These are phyloP conservation scores for Climacium dendroides DNA, from an alignment of 225 moss, liverwort and hornwort species.

Conservation along the genomic window DNA sequence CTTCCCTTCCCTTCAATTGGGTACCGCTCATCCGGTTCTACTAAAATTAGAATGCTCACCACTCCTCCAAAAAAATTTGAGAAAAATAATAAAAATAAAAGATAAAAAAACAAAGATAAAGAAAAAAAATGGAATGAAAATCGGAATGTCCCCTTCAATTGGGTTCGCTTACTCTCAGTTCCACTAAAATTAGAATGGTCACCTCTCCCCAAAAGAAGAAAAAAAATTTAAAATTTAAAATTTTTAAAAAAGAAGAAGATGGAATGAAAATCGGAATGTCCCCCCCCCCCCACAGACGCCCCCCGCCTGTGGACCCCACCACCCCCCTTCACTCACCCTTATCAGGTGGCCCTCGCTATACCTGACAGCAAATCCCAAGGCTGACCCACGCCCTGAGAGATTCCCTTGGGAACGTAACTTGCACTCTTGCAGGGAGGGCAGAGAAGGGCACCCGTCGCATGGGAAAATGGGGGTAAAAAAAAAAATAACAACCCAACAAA, in stretches of 20 bases:
- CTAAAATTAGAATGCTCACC: no score
- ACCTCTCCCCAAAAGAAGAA: background rate
- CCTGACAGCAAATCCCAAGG: background rate
- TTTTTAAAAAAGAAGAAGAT: background rate
- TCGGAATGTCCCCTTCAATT: no score
- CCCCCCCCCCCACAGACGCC: background rate
- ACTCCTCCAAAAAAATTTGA: no score
- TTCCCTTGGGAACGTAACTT: background rate
- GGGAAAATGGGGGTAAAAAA: no score
- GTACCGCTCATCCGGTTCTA: no score
- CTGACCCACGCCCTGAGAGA: background rate
- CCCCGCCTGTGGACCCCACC: background rate
- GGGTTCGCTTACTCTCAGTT: no score
- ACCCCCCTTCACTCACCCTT: background rate
- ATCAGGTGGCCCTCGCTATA: background rate
- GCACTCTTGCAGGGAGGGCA: background rate
- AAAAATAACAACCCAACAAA: no score
- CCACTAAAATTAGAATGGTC: background rate
- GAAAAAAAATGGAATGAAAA: no score
- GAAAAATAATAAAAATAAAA: no score
- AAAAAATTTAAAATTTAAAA: no score
- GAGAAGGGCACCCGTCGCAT: background rate
- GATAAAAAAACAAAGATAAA: no score
- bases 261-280: background rate
- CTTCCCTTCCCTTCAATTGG: no score